These are phyloP conservation scores for Schrenkiella parvula DNA, from an alignment of 345 rosid species.

Conservation along the genomic window DNA sequence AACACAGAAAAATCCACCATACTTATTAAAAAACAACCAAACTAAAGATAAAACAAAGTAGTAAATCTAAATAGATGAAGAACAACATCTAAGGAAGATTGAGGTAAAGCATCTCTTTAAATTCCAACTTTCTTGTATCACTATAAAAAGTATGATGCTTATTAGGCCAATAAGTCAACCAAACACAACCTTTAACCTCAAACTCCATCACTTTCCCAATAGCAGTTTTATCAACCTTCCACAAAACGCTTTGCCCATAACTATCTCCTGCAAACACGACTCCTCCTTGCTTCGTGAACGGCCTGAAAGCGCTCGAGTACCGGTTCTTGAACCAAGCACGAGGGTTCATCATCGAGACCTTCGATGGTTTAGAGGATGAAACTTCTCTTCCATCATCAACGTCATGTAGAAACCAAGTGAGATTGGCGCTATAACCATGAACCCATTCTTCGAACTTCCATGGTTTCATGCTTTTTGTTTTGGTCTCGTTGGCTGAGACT, in stretches of 20 bases:
- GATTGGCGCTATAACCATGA: slow-evolving; percentile 49
- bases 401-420: slow-evolving; percentile 93
- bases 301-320: slow-evolving; percentile 58
- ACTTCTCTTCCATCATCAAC: slow-evolving; percentile 73
- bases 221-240: slow-evolving; percentile 64
- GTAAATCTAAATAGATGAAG: neutral
- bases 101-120: slow-evolving; percentile 58
- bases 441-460: slow-evolving; percentile 88
- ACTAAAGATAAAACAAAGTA: neutral
- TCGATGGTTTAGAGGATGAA: slow-evolving; percentile 69
- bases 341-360: slow-evolving; percentile 55
- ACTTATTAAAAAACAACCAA: neutral
- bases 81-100: slow-evolving; percentile 37
- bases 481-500: slow-evolving; percentile 54
- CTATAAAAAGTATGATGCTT: slow-evolving; percentile 60
- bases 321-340: slow-evolving; percentile 80
- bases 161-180: slow-evolving; percentile 94
- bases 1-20: too few relatives aligned
- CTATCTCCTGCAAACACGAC: slow-evolving; percentile 80
- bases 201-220: slow-evolving; percentile 68
- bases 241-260: slow-evolving; percentile 64
- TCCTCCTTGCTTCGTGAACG: slow-evolving; percentile 79
- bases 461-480: slow-evolving; percentile 60
- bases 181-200: slow-evolving; percentile 82
- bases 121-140: slow-evolving; percentile 77